Conservation (phyloP, 2,329 filamentous ascomycete species). For the Cucurbitaria berberidis region DNA sequence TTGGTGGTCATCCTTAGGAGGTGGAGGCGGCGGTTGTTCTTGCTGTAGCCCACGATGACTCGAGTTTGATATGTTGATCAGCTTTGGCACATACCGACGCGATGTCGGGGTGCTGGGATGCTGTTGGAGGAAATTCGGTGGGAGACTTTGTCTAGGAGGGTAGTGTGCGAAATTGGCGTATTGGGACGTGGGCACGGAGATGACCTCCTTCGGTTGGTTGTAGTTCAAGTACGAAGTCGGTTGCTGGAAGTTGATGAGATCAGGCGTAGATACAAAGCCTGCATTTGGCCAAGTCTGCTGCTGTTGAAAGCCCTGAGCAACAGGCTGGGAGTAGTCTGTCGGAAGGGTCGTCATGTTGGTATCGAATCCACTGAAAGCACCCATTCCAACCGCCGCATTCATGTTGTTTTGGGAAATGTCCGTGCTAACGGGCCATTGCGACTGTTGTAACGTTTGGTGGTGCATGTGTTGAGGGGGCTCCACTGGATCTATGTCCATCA, state of each 20-base stretch:
- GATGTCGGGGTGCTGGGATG: constrained; percentile 25
- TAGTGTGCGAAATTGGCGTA: constrained; percentile 44
- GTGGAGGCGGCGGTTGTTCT: constrained; percentile 44
- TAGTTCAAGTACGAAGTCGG: constrained; percentile 41
- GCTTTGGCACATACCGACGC: constrained; percentile 42
- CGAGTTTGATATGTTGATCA: constrained; percentile 43
- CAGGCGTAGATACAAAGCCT: constrained; percentile 45
- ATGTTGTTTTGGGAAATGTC: constrained; percentile 40
- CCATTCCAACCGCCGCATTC: constrained; percentile 37
- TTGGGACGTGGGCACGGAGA: constrained; percentile 42
- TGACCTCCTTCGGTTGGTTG: constrained; percentile 39
- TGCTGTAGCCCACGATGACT: constrained; percentile 33
- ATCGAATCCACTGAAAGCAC: constrained; percentile 36
- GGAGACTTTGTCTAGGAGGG: constrained; percentile 40
- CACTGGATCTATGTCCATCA: constrained; percentile 47
- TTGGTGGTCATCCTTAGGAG: constrained; percentile 43
- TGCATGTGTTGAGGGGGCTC: constrained; percentile 41
- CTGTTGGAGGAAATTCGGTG: constrained; percentile 41
- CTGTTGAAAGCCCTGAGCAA: constrained; percentile 40
- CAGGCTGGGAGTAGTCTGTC: constrained; percentile 40
- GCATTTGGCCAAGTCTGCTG: constrained; percentile 41
- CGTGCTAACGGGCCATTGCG: constrained; percentile 44
- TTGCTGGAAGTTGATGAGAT: constrained; percentile 44
- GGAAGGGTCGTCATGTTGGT: constrained; percentile 40
- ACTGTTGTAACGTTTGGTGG: constrained; percentile 34